Evolutionary conservation across 306 rosid species (phyloP), one percentile per base, ranked within the genome.

Genomic region (Mucuna pruriens): DNA sequence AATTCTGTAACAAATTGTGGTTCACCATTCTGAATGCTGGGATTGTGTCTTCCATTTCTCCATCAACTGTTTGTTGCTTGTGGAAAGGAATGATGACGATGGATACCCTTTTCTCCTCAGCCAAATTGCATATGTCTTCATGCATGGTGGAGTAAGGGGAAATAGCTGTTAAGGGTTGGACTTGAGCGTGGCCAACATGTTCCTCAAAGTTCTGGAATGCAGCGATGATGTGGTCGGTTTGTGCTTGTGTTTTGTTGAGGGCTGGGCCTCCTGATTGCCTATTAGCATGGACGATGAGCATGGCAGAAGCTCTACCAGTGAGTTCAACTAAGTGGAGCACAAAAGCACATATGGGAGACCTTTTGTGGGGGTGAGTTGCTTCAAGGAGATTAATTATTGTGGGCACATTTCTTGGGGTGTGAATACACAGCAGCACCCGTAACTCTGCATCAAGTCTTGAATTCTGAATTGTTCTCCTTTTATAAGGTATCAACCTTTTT

Each of bases 111-210:
- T 90, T 91, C 48, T 95, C 98, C 64, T 91, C 98, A 0, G 97
- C 97, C 68, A 91, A 78, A 64, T 45, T 80, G 85, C 92, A 86
- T 85, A 95, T 91, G 83, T 92, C 97, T 80, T 94, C 90, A 73
- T 92, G 97, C 97, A 94, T 94, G 25, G 93, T 90, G 1, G 97
- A 80, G 89, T 95, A 95, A 0, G 97, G 92, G 9, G 97, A 95
- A 34, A 91, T 75, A 2, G 88, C 90, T 0, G 95, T 92, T 26
- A 91, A 85, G 8, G 97, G 95, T 15, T 91, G 90, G 57, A 90
- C 82, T 0, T 93, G 38, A 22, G 89, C 90, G 33, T 58, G 77
- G 4, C 81, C 82, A 2, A 85, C 87, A 0, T 90, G 87, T 15
- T 91, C 90, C 86, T 90, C 95, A 10, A 91, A 95, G 86, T 88